Evolutionary conservation across 495 filamentous ascomycete genomes (phyloP).

Genomic region (Entonaema liquescens): DNA sequence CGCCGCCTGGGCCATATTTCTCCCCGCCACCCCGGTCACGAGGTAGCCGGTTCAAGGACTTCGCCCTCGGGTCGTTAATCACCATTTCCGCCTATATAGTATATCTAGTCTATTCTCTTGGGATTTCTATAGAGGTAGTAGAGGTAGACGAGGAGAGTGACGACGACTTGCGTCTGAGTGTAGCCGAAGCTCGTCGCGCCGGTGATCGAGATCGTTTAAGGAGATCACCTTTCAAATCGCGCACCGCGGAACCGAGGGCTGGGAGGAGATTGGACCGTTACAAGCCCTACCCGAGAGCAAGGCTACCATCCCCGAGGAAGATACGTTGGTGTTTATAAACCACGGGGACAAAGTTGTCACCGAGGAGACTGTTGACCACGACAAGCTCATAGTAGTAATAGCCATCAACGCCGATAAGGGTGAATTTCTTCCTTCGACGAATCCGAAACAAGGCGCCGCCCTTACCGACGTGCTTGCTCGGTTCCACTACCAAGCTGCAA

Average conservation of each 20-base stretch:
- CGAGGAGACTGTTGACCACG: neutral
- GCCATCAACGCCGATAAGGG: constrained; percentile 2
- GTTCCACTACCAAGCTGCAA: neutral
- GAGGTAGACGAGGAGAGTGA: too few relatives aligned
- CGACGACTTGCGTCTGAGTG: neutral
- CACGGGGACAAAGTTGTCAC: neutral
- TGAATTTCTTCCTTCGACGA: neutral
- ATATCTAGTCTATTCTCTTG: neutral
- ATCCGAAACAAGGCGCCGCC: neutral
- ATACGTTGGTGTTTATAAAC: constrained; percentile 12
- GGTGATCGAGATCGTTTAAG: constrained; percentile 9
- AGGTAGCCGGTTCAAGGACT: constrained; percentile 12
- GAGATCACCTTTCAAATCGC: neutral
- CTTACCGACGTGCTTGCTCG: constrained; percentile 8
- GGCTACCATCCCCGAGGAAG: constrained; percentile 16
- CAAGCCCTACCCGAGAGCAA: neutral
- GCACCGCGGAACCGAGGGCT: neutral
- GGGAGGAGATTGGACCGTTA: constrained; percentile 4
- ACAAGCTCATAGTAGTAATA: neutral
- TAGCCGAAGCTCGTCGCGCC: constrained; percentile 1
- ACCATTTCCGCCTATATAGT: neutral
- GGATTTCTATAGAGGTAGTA: too few relatives aligned
- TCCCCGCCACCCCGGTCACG: constrained; percentile 11
- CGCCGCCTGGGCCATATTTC: constrained; percentile 7
- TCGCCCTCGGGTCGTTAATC: constrained; percentile 6